phyloP scores from a whole-genome alignment of 257 asterid species.

The Rhazya stricta region DNA sequence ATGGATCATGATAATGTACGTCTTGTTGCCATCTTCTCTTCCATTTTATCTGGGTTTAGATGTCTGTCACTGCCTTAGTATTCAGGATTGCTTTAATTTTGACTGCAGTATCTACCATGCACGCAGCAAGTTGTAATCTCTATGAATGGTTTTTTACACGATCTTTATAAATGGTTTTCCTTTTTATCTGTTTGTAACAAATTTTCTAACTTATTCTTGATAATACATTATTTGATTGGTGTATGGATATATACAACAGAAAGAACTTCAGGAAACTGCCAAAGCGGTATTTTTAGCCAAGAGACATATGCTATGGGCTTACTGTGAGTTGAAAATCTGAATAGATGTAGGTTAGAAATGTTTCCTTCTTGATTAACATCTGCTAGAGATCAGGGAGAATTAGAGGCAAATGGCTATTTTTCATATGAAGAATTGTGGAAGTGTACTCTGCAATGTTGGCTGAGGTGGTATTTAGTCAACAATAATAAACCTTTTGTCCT shows the following conservation, averaged over 20 bases:
- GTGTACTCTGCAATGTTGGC: background rate
- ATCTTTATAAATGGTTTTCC: background rate
- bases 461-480: background rate
- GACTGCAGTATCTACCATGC: background rate
- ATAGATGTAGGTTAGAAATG: background rate
- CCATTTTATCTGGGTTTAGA: background rate
- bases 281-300: background rate
- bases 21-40: background rate
- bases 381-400: background rate
- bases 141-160: background rate
- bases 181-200: background rate
- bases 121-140: background rate
- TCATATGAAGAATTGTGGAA: background rate
- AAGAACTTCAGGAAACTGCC: background rate
- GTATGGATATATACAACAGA: background rate
- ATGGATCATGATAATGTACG: slow-evolving; percentile 90
- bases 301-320: background rate
- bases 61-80: background rate
- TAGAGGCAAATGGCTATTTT: background rate
- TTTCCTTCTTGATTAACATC: background rate
- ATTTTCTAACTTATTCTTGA: background rate
- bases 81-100: background rate
- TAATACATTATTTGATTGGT: background rate
- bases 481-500: background rate
- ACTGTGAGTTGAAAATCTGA: background rate